phyloP scores from a whole-genome alignment of 2,329 filamentous ascomycete genomes.

The Penicillium griseofulvum region DNA sequence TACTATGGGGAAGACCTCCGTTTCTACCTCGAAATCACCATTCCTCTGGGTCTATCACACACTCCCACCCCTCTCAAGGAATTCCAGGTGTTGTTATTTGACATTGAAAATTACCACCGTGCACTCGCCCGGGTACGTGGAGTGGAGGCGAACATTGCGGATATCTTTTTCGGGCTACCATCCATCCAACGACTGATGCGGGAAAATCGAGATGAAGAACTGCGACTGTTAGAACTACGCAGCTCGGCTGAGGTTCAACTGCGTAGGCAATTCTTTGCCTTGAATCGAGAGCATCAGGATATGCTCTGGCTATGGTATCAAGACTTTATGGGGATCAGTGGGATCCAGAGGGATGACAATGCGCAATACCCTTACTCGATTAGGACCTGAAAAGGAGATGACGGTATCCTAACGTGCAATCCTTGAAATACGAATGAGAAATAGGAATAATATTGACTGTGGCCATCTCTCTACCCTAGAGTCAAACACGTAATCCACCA shows the following conservation, averaged over 20 bases:
- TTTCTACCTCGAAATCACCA: neutral
- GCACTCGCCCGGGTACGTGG: neutral
- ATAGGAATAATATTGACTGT: neutral
- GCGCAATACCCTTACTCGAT: neutral
- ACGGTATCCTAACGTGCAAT: too few relatives aligned
- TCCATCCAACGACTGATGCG: neutral
- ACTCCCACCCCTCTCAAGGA: neutral
- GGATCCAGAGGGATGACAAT: neutral
- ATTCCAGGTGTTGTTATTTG: neutral
- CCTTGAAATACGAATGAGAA: neutral
- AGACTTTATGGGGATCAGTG: neutral
- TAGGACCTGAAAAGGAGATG: neutral
- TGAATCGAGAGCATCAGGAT: neutral
- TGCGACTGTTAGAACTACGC: neutral
- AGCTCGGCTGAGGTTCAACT: neutral
- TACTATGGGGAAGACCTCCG: neutral
- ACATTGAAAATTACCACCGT: neutral
- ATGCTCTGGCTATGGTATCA: neutral
- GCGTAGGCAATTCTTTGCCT: neutral
- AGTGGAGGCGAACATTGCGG: neutral
- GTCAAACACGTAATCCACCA: too few relatives aligned
- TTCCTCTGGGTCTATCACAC: neutral
- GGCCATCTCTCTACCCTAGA: neutral
- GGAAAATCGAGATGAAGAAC: neutral
- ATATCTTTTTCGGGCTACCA: neutral